Conservation (phyloP, 1,284 basidiomycete species). For the Trichosporon sp. region DNA sequence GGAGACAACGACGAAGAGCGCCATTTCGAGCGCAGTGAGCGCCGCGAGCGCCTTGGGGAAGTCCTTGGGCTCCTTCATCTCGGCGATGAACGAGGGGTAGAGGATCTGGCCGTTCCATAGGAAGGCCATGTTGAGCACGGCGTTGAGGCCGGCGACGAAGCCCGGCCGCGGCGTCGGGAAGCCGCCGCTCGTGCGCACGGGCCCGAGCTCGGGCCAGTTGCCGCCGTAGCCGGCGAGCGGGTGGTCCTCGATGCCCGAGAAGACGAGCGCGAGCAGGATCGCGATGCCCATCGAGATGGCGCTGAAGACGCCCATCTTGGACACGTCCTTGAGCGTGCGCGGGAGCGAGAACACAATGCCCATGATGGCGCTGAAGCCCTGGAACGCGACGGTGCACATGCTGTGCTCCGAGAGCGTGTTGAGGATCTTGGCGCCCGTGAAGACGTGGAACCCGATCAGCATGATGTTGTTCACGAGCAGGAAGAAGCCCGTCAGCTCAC, state of each 20-base stretch:
- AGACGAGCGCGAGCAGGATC: slow-evolving; percentile 58
- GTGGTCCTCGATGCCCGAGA: slow-evolving; percentile 54
- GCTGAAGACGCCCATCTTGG: slow-evolving; percentile 45
- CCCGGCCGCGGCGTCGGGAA: slow-evolving; percentile 51
- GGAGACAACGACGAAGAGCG: slow-evolving; percentile 61
- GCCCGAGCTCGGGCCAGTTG: slow-evolving; percentile 35
- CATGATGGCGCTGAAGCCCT: slow-evolving; percentile 51
- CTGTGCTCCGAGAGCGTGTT: slow-evolving; percentile 61
- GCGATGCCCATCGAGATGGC: slow-evolving; percentile 59
- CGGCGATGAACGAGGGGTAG: slow-evolving; percentile 52
- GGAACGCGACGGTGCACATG: slow-evolving; percentile 58
- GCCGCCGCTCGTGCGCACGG: slow-evolving; percentile 34
- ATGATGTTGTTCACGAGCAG: slow-evolving; percentile 44
- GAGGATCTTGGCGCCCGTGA: slow-evolving; percentile 51
- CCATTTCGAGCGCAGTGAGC: slow-evolving; percentile 56
- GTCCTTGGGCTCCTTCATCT: slow-evolving; percentile 53
- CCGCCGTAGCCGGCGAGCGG: slow-evolving; percentile 39
- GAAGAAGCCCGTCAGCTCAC: slow-evolving; percentile 39
- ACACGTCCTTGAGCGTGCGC: slow-evolving; percentile 57
- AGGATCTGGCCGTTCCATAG: slow-evolving; percentile 61
- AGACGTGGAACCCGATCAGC: slow-evolving; percentile 49
- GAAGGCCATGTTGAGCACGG: slow-evolving; percentile 54
- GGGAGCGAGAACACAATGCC: slow-evolving; percentile 55
- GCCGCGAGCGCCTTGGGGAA: slow-evolving; percentile 57
- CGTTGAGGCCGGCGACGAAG: slow-evolving; percentile 56